Conservation (phyloP, 1,284 basidiomycete genomes). For the Microbotryum intermedium region DNA sequence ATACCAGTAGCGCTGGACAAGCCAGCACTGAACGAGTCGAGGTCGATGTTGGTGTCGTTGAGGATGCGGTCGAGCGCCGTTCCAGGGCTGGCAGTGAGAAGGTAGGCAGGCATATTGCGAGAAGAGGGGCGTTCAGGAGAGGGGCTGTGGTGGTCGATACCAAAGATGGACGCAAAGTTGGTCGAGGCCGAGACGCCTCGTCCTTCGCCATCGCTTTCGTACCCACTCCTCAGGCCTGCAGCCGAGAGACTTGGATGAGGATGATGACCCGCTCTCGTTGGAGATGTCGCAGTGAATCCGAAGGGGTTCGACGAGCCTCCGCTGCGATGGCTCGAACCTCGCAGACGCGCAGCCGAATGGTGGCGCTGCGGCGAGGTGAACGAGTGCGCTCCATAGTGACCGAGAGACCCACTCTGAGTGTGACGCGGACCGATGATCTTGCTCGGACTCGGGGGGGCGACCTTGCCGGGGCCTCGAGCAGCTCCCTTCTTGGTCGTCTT, state of each 20-base stretch:
- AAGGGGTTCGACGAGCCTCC: not conserved
- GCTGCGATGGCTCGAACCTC: constrained; percentile 7
- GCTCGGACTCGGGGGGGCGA: constrained; percentile 26
- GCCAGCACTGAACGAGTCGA: not conserved
- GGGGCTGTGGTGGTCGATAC: constrained; percentile 13
- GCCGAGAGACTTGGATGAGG: not conserved
- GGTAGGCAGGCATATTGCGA: constrained; percentile 19
- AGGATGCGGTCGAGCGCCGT: constrained; percentile 29
- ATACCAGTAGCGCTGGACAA: not conserved
- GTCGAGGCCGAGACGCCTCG: not conserved
- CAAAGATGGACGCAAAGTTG: constrained; percentile 12
- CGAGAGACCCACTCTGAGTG: constrained; percentile 6
- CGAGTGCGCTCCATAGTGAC: not conserved
- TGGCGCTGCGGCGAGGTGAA: not conserved
- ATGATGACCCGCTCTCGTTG: constrained; percentile 7
- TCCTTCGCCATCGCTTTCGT: constrained; percentile 21
- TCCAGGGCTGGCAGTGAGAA: constrained; percentile 31
- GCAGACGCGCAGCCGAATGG: constrained; percentile 26
- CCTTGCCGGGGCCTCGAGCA: constrained; percentile 2
- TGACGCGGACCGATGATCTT: constrained; percentile 24
- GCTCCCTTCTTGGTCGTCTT: constrained; percentile 6
- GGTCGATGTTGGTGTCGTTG: constrained; percentile 27
- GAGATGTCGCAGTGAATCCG: constrained; percentile 20
- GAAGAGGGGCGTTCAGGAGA: constrained; percentile 6
- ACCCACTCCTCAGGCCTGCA: constrained; percentile 2